Base-by-base conservation (phyloP, 73 alveolate species). In the Paramecium caudatum region DNA sequence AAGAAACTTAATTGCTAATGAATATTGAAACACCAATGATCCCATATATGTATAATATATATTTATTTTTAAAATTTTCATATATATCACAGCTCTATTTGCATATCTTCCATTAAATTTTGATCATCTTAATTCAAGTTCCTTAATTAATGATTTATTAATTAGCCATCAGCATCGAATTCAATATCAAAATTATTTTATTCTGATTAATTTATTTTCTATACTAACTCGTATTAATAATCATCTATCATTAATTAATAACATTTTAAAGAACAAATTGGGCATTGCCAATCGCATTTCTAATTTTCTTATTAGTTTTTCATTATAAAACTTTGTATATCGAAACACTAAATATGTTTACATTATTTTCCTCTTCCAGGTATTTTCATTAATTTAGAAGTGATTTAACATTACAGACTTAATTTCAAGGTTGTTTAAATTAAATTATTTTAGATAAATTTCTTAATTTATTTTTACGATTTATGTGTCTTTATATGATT, bases 21-120 rank as follows among this genome's bases (percentile, higher is more conserved):
- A 55, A 55, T 55, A 55, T 55, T 55, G 80, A 55, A 27, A 3
- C 9, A 55, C 23, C n/a, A 27, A 55, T 55, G 80, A 55, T 55
- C 30, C 23, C 5, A 6, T 10, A 55, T 27, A 55, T 55, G 80
- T 55, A 49, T 49, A 23, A 55, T 55, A 23, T 55, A 19, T 50
- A 50, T 50, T 25, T 55, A 19, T 55, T 19, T 23, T 19, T 10
- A 49, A 21, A 27, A 55, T 27, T 55, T 23, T 55, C 13, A 23
- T 55, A n/a, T n/a, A n/a, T n/a, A n/a, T 55, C 80, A 55, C 7
- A 55, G 80, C n/a, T 55, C 80, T 27, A 55, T 55, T 55, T 55
- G 30, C 80, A 55, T 55, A 27, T 55, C 80, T 27, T 55, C 80
- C 9, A 27, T 43, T 5, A 23, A 19, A 21, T 55, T 55, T 55